Conservation (phyloP, 306 rosid genomes). For the Begonia fuchsioides region DNA sequence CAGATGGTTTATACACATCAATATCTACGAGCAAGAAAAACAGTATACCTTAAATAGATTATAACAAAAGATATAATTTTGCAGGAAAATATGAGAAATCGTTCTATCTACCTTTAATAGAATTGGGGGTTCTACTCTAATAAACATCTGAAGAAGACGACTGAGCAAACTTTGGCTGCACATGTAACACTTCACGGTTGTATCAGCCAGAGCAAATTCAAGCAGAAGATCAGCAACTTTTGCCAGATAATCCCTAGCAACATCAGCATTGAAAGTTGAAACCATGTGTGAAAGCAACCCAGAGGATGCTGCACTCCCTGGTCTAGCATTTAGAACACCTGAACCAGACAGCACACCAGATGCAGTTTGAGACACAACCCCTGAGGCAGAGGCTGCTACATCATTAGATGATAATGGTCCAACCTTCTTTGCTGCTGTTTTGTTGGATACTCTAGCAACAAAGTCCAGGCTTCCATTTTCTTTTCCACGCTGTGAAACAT, state of each 20-base stretch:
- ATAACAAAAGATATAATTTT: neutral
- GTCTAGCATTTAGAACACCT: slow-evolving; percentile 94
- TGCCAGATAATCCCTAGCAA: slow-evolving; percentile 85
- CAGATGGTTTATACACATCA: slow-evolving; percentile 82
- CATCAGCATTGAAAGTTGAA: slow-evolving; percentile 83
- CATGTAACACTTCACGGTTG: slow-evolving; percentile 81
- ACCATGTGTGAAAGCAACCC: slow-evolving; percentile 95
- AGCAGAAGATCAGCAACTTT: slow-evolving; percentile 98
- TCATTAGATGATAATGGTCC: slow-evolving; percentile 56
- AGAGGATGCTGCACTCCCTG: slow-evolving; percentile 96
- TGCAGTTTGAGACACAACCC: slow-evolving; percentile 88
- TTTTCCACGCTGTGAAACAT: slow-evolving; percentile 91
- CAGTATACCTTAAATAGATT: slow-evolving; percentile 2
- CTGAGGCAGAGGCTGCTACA: slow-evolving; percentile 76
- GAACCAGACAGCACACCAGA: slow-evolving; percentile 99
- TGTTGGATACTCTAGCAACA: slow-evolving; percentile 52
- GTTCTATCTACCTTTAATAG: slow-evolving; percentile 57
- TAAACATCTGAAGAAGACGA: slow-evolving; percentile 99
- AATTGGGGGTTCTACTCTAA: slow-evolving; percentile 93
- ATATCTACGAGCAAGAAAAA: slow-evolving; percentile 36
- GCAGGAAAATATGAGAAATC: neutral
- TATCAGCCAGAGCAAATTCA: slow-evolving; percentile 94
- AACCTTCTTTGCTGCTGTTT: slow-evolving; percentile 50
- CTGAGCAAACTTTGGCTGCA: slow-evolving; percentile 97
- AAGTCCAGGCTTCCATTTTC: slow-evolving; percentile 76